Conservation (phyloP, 495 filamentous ascomycete species). For the Hyaloscypha variabilis region DNA sequence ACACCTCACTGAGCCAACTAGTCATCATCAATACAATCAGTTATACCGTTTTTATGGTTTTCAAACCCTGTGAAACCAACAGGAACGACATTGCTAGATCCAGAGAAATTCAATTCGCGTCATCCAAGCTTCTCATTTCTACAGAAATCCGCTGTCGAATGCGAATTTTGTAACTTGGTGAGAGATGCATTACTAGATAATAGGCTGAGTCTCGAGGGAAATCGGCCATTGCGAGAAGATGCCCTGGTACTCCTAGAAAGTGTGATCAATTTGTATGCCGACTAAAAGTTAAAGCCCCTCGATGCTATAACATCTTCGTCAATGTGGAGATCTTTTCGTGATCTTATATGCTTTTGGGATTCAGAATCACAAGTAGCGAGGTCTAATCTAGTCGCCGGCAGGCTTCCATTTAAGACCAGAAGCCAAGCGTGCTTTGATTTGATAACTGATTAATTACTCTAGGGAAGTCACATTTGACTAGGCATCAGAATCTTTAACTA, state of each 20-base stretch:
- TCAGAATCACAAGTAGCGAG: conserved; percentile 1
- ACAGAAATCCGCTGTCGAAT: conserved; percentile 10
- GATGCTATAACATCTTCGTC: conserved; percentile 7
- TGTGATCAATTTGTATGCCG: conserved; percentile 6
- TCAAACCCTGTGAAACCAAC: too few relatives aligned
- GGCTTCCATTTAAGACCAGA: conserved; percentile 5
- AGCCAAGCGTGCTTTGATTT: conserved; percentile 9
- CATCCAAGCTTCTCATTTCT: conserved; percentile 7
- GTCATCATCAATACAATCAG: too few relatives aligned
- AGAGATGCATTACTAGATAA: conserved; percentile 5
- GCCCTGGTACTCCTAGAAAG: background rate
- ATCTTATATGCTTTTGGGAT: conserved; percentile 9
- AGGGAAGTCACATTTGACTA: conserved; percentile 11
- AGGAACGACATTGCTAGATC: background rate
- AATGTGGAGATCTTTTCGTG: conserved; percentile 11
- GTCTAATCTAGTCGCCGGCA: conserved; percentile 6
- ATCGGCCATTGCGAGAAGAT: conserved; percentile 1
- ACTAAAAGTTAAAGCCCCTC: conserved; percentile 7
- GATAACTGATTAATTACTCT: background rate
- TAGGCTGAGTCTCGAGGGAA: background rate
- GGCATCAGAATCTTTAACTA: conserved; percentile 5
- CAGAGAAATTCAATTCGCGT: conserved; percentile 3
- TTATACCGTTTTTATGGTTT: too few relatives aligned
- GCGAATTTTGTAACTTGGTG: conserved; percentile 15
- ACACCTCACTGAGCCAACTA: too few relatives aligned